phyloP scores from a whole-genome alignment of 1,284 basidiomycete species.

The Tilletia horrida region DNA sequence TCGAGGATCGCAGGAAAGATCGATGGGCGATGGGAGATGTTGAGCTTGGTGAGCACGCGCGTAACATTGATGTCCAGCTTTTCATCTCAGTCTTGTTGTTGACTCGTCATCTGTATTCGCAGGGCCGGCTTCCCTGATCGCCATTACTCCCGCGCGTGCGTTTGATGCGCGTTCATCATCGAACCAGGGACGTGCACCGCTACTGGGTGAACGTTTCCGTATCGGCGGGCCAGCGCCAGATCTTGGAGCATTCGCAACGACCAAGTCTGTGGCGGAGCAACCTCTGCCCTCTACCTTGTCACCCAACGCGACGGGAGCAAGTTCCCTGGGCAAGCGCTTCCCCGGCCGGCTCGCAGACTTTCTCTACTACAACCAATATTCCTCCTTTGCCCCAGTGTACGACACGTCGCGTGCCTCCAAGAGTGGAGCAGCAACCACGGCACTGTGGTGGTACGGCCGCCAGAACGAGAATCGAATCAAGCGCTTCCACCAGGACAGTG shows the following conservation, averaged over 20 bases:
- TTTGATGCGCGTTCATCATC: too few relatives aligned
- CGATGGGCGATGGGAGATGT: conserved; percentile 12
- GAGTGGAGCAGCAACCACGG: not conserved
- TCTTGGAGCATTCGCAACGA: not conserved
- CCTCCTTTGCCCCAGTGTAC: not conserved
- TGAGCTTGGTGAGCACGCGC: not conserved
- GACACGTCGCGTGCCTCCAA: conserved; percentile 5
- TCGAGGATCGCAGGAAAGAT: conserved; percentile 4
- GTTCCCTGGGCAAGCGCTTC: conserved; percentile 1
- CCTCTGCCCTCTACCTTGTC: not conserved
- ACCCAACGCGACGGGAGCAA: not conserved
- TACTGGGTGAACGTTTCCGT: conserved; percentile 1
- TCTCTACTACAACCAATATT: conserved; percentile 16
- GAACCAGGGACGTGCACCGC: not conserved
- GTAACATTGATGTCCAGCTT: not conserved
- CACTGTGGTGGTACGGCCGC: not conserved
- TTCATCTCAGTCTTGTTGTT: not conserved
- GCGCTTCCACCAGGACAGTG: not conserved
- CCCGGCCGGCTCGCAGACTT: conserved; percentile 8
- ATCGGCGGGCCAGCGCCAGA: not conserved
- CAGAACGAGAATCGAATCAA: conserved; percentile 8
- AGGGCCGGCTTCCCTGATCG: conserved; percentile 1
- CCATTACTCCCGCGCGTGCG: not conserved
- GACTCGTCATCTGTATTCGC: not conserved
- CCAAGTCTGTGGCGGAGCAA: not conserved